Percentiles rank a stretch among this genome's conserved stretches.
phyloP scores from a whole-genome alignment of 1,284 basidiomycete species.

The Mycena sp. region DNA sequence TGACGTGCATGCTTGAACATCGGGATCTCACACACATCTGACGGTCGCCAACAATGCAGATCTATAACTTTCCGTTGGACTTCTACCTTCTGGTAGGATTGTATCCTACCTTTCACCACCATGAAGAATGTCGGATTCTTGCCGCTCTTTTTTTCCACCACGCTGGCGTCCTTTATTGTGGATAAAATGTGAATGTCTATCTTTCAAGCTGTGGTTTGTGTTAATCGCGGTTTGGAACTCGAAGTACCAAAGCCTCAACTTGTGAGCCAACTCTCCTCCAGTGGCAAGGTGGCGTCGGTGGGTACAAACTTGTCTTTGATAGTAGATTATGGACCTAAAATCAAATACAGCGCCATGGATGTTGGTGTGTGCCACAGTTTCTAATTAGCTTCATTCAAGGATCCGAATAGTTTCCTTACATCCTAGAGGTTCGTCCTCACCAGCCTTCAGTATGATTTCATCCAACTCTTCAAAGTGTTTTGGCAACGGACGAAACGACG shows the following conservation, averaged over 20 bases:
- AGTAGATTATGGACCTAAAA: neutral
- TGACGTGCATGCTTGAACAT: no score
- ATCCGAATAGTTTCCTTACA: neutral
- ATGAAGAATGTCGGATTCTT: neutral
- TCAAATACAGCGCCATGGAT: constrained; percentile 6
- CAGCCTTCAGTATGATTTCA: neutral
- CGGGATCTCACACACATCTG: no score
- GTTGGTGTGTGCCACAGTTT: constrained; percentile 2
- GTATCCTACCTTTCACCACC: neutral
- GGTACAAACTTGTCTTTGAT: neutral
- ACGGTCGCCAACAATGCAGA: no score
- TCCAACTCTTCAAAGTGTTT: neutral
- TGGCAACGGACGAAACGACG: neutral
- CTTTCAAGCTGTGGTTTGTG: neutral
- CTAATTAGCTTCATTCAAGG: neutral
- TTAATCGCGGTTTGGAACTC: neutral
- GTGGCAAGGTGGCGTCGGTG: constrained; percentile 18
- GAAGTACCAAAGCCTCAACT: neutral
- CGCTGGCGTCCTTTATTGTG: constrained; percentile 19
- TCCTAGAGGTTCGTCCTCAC: constrained; percentile 2
- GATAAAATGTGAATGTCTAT: neutral
- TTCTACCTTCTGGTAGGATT: no score
- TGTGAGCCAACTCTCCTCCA: constrained; percentile 22
- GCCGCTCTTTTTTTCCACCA: neutral
- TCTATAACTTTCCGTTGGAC: no score